These are phyloP conservation scores for Skeletonema tropicum DNA, from an alignment of 108 stramenopile genomes.

Conservation along the genomic window DNA sequence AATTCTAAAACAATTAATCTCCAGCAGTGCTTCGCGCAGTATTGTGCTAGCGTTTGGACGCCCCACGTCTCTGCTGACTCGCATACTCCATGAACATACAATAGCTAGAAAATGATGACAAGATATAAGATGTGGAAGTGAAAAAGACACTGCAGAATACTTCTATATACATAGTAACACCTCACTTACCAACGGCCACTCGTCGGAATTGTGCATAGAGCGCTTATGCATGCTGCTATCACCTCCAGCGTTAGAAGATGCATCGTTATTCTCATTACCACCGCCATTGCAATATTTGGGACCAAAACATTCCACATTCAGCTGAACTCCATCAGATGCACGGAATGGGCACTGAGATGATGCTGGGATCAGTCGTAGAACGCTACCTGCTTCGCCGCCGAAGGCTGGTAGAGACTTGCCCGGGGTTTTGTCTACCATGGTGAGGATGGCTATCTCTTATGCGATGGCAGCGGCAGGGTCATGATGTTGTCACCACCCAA, in stretches of 20 bases:
- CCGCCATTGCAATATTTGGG: not conserved
- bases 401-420: not conserved
- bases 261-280: not conserved
- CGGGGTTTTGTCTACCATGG: not conserved
- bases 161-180: not conserved
- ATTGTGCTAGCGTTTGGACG: conserved; percentile 46
- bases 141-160: not conserved
- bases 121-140: not conserved
- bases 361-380: not conserved
- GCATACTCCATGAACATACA: conserved; percentile 58
- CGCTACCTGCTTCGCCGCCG: not conserved
- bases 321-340: not conserved
- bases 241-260: not conserved
- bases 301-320: conserved; percentile 8
- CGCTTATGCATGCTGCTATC: not conserved
- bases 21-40: conserved; percentile 16
- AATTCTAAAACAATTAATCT: conserved; percentile 48
- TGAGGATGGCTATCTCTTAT: too few species aligned
- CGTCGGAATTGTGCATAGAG: conserved; percentile 5
- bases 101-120: conserved; percentile 8
- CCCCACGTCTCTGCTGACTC: conserved; percentile 59
- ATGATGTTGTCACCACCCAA: too few species aligned
- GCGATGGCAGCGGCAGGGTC: too few species aligned
- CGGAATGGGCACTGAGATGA: not conserved
- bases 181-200: not conserved